phyloP scores from a whole-genome alignment of 2,329 filamentous ascomycete genomes.

The Exophiala xenobiotica region DNA sequence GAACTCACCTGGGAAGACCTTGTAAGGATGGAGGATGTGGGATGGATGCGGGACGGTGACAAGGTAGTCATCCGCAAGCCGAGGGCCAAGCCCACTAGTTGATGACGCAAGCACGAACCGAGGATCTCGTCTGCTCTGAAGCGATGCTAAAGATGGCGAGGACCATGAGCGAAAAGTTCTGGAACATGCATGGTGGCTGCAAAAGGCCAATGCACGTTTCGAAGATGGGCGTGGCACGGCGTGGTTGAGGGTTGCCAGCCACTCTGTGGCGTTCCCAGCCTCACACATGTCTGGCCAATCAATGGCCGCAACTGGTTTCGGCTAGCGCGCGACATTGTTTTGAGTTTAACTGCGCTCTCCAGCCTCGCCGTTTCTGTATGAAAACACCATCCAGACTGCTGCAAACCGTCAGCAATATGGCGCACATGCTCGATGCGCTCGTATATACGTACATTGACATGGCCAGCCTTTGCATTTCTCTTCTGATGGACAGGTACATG shows the following conservation, averaged over 20 bases:
- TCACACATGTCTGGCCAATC: constrained; percentile 18
- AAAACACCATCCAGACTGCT: constrained; percentile 6
- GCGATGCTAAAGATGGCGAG: too few species aligned
- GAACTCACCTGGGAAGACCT: constrained; percentile 67
- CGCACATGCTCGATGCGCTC: constrained; percentile 17
- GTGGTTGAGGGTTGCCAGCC: constrained; percentile 11
- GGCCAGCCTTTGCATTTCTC: constrained; percentile 23
- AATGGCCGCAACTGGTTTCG: background rate
- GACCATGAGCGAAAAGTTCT: constrained; percentile 1
- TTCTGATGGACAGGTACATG: constrained; percentile 23
- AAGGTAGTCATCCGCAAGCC: constrained; percentile 72
- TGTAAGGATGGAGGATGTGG: constrained; percentile 67
- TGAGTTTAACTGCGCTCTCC: constrained; percentile 7
- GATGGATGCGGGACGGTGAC: constrained; percentile 75
- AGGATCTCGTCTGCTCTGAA: too few species aligned
- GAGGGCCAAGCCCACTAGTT: constrained; percentile 28
- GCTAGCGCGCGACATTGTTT: constrained; percentile 2
- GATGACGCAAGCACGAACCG: constrained; percentile 1
- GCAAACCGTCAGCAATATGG: constrained; percentile 1
- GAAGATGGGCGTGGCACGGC: background rate
- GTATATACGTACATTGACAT: constrained; percentile 4
- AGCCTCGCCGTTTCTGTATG: constrained; percentile 13
- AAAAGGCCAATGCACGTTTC: constrained; percentile 1
- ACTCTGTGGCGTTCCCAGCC: constrained; percentile 22
- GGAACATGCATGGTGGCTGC: constrained; percentile 3